Evolutionary conservation across 192 early-diverging fungal species (phyloP), one percentile per base, ranked within the genome.

Genomic region (Spizellomyces sp.): DNA sequence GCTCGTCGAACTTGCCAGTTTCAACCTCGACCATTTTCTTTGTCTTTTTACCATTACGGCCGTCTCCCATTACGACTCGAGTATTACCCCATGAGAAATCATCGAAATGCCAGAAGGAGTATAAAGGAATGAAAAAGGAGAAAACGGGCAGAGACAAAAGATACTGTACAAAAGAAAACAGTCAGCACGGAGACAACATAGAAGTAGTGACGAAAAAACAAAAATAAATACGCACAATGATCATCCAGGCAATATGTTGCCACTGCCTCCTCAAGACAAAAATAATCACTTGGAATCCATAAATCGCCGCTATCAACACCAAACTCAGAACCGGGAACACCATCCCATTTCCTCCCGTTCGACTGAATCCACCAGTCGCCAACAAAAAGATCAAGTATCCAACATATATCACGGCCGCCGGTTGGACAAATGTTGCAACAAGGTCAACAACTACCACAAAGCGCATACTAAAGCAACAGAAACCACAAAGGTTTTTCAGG

Each of bases 71-170:
- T 3, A 98, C 93, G 22, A 94, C 71, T 82, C 96, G 93, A 44
- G 96, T 98, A 74, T 94, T 96, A 68, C 96, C 96, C 96, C 96
- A 99, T 14, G 94, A 96, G 75, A 99, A 99, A 75, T 99, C 96
- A 74, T 99, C 96, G 78, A 99, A 95, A 81, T 96, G 94, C 96
- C 96, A 99, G 88, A 96, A 98, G 22, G 95, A 83, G 79, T 98
- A 98, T 41, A 95, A 73, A 0, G 94, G 94, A 46, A 96, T 84
- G 67, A 90, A 89, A 76, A 95, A 93, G 9, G 90, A 90, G 74
- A 92, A 96, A 4, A 96, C 69, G 7, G 95, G 94, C 21, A 92
- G 88, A 4, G 92, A 90, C 5, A 94, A 70, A 9, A 95, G 81
- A 73, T 95, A 95, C 79, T 74, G 8, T 36, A 19, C 27, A 70